Conservation (phyloP, 805 yeast species). For the Clavispora asparagi region DNA sequence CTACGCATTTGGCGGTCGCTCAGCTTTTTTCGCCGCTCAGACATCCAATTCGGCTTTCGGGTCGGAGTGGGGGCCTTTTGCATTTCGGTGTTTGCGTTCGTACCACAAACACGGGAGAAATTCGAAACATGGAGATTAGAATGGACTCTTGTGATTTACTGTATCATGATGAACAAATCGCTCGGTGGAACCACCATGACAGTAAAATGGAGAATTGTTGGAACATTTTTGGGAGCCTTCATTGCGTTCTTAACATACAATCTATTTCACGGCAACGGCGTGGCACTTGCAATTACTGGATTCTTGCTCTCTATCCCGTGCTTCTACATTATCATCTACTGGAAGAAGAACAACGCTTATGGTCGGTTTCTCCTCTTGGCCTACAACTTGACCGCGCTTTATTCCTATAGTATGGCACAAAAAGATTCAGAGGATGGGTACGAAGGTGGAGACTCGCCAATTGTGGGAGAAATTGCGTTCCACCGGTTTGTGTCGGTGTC, state of each 20-base stretch:
- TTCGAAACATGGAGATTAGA: conserved; percentile 73
- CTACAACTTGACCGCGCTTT: conserved; percentile 72
- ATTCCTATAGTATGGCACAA: conserved; percentile 63
- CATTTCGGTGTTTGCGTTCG: conserved; percentile 62
- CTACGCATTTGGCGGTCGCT: conserved; percentile 43
- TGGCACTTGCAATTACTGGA: conserved; percentile 47
- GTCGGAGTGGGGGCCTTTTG: conserved; percentile 74
- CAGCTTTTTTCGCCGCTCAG: conserved; percentile 53
- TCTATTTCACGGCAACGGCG: conserved; percentile 49
- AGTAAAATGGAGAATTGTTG: conserved; percentile 65
- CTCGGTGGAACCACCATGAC: conserved; percentile 83
- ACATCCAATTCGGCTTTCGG: conserved; percentile 72
- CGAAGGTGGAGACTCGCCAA: conserved; percentile 68
- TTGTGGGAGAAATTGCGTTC: conserved; percentile 68
- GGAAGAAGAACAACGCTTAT: conserved; percentile 60
- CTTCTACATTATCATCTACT: conserved; percentile 55
- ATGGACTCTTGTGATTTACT: conserved; percentile 79
- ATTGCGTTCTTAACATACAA: conserved; percentile 59
- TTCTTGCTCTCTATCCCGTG: conserved; percentile 44
- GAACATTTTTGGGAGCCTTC: conserved; percentile 69
- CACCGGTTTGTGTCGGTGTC: conserved; percentile 73
- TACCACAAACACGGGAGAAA: conserved; percentile 45
- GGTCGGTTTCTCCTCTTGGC: conserved; percentile 70
- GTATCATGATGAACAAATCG: conserved; percentile 80
- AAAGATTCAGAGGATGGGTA: conserved; percentile 53